Percentiles rank a stretch among this genome's conserved stretches.
Evolutionary conservation across 225 moss, liverwort and hornwort species (phyloP).

Genomic region (Pseudoscleropodium purum): DNA sequence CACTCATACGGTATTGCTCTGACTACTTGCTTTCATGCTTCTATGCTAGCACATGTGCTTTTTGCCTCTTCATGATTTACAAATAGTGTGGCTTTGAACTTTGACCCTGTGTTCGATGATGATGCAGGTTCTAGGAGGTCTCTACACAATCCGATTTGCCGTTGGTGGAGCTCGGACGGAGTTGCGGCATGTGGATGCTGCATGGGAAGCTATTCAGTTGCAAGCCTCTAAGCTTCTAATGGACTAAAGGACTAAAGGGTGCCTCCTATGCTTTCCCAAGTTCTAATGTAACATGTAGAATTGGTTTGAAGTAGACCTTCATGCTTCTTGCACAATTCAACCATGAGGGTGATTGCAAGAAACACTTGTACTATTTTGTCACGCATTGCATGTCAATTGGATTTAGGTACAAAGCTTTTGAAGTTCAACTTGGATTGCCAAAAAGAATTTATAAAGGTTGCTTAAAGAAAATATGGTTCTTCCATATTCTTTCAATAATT

Average conservation of each 20-base stretch:
- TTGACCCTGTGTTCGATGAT: background rate
- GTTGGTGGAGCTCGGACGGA: conserved; percentile 52
- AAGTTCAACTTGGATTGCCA: background rate
- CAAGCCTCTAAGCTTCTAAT: conserved; percentile 36
- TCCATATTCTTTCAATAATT: background rate
- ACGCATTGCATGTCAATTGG: background rate
- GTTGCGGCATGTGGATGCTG: conserved; percentile 52
- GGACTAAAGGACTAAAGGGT: background rate
- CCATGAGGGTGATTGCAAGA: background rate
- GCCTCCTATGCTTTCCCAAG: background rate
- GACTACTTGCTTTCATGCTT: background rate
- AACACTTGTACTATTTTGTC: background rate
- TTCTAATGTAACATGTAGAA: background rate
- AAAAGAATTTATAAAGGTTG: rapidly evolving
- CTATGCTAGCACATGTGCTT: background rate
- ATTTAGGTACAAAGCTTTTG: background rate
- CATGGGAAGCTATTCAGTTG: conserved; percentile 45
- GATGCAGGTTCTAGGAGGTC: conserved; percentile 43
- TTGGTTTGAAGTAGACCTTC: background rate
- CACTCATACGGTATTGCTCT: conserved; percentile 49
- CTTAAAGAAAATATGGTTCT: background rate
- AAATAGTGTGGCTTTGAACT: background rate
- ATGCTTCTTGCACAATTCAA: background rate
- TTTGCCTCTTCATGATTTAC: background rate
- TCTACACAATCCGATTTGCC: conserved; percentile 53